A percentile compares a stretch with the other conserved stretches of the same genome.
Evolutionary conservation across 2,329 filamentous ascomycete genomes (phyloP).

Genomic region (Hymenoscyphus repandus): DNA sequence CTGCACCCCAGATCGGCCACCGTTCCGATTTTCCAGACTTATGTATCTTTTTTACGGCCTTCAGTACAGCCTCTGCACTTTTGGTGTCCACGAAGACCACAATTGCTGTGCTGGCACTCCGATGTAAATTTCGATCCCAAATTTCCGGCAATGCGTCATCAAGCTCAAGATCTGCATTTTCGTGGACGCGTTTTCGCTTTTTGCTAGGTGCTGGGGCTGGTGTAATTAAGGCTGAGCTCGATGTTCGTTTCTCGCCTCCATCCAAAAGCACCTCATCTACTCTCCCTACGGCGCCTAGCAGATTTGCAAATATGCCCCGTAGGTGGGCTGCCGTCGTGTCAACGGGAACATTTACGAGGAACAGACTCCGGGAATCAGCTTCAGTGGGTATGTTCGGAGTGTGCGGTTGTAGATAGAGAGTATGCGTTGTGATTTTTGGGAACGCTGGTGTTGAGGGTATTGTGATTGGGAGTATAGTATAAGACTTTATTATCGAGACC

Average conservation of each 20-base stretch:
- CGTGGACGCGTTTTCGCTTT: constrained; percentile 40
- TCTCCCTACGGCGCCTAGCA: constrained; percentile 71
- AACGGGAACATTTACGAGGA: constrained; percentile 82
- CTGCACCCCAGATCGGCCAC: constrained; percentile 64
- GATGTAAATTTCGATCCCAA: constrained; percentile 67
- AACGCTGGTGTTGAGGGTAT: constrained; percentile 49
- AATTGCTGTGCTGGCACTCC: constrained; percentile 73
- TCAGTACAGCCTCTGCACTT: constrained; percentile 71
- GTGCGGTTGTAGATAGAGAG: constrained; percentile 82
- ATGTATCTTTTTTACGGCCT: constrained; percentile 60
- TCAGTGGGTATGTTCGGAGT: constrained; percentile 70
- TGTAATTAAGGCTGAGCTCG: background rate
- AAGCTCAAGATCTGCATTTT: constrained; percentile 50
- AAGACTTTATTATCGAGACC: constrained; percentile 26
- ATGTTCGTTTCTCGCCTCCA: constrained; percentile 41
- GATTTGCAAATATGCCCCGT: constrained; percentile 65
- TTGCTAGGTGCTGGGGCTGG: constrained; percentile 8
- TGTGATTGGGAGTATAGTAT: constrained; percentile 27
- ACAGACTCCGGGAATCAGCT: constrained; percentile 74
- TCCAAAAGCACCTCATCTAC: constrained; percentile 78
- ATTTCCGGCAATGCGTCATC: constrained; percentile 52
- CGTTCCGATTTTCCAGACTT: constrained; percentile 46
- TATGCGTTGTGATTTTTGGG: constrained; percentile 61
- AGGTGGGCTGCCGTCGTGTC: constrained; percentile 77
- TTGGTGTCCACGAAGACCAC: constrained; percentile 78